Base-by-base conservation (phyloP, 352 stramenopile species). In the Phytophthora quininea region DNA sequence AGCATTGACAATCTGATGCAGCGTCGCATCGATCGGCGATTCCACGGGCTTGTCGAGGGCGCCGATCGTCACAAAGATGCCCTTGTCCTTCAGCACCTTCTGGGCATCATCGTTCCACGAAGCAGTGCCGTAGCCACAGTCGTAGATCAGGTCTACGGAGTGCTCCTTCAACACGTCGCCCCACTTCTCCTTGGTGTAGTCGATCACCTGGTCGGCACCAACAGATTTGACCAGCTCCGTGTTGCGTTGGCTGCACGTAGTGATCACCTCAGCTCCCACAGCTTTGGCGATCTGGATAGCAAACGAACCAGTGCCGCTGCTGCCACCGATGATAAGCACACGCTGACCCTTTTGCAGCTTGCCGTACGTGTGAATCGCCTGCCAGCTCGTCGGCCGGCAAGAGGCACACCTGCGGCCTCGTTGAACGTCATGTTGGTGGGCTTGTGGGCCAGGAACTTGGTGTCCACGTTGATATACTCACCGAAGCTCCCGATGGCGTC, bases 231-330 rank as follows among this genome's bases (percentile, higher is more conserved):
- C 81, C 14, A 76, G 58, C 42, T 74, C 73, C 7, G 61, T 64
- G 50, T 90, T 86, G 49, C 70, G 68, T 6, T 63, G 53, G 51
- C 77, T 89, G 32, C 66, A 71, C 11, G 77, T 83, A 2, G 64
- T 56, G 24, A 85, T 62, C 2, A 76, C 62, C 32, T 64, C 38
- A 4, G 72, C 74, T 1, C 69, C 74, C 2, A 75, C 15, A 6
- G 65, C 66, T 62, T 88, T 87, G 27, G 82, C 80, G 51, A 95
- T 74, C 51, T 93, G 85, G 27, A 89, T 55, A 7, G 54, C 84
- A 31, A 82, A 80, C 8, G 82, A 24, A n/a, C 84, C 87, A 31
- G 82, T 86, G 54, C 80, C 76, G 40, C 85, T 82, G 66, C 77
- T 87, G 11, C 84, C 83, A 15, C 80, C 79, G 50, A 89, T 69